phyloP scores from a whole-genome alignment of 805 yeast genomes.

The Wickerhamomyces rabaulensis region DNA sequence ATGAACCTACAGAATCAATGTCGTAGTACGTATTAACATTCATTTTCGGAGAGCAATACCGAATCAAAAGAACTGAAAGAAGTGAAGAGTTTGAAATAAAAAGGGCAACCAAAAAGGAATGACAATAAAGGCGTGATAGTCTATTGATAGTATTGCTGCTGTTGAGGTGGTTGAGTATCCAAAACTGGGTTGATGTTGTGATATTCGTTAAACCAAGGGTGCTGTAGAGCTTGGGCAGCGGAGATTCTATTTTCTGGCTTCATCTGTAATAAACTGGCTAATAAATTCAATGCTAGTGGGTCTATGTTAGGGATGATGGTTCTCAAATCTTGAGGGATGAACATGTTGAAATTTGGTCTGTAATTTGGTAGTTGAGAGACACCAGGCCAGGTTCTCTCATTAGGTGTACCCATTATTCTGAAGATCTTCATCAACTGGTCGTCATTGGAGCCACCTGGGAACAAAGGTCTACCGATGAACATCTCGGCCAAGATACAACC shows the following conservation, averaged over 20 bases:
- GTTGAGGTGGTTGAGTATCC: background rate
- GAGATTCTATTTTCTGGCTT: slow-evolving; percentile 94
- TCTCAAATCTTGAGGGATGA: slow-evolving; percentile 83
- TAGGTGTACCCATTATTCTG: slow-evolving; percentile 94
- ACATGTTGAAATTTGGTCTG: slow-evolving; percentile 76
- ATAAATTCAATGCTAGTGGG: slow-evolving; percentile 74
- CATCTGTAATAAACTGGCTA: slow-evolving; percentile 73
- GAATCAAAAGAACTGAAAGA: background rate
- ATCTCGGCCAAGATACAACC: slow-evolving; percentile 98
- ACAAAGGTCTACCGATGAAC: slow-evolving; percentile 96
- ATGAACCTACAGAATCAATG: background rate
- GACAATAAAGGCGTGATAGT: background rate
- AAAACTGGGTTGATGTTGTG: slow-evolving; percentile 24
- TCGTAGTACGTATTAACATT: too few relatives aligned
- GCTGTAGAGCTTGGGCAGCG: slow-evolving; percentile 86
- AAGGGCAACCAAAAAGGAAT: background rate
- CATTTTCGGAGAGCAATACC: too few relatives aligned
- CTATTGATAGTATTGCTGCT: slow-evolving; percentile 12
- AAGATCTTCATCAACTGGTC: slow-evolving; percentile 92
- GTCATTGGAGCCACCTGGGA: slow-evolving; percentile 94
- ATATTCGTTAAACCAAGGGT: slow-evolving; percentile 87
- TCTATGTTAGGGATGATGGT: slow-evolving; percentile 75
- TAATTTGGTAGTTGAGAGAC: slow-evolving; percentile 85
- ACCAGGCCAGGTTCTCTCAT: slow-evolving; percentile 97
- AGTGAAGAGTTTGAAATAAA: background rate